Evolutionary conservation across 2,329 filamentous ascomycete species (phyloP).

Genomic region (Epichloe gansuensis): DNA sequence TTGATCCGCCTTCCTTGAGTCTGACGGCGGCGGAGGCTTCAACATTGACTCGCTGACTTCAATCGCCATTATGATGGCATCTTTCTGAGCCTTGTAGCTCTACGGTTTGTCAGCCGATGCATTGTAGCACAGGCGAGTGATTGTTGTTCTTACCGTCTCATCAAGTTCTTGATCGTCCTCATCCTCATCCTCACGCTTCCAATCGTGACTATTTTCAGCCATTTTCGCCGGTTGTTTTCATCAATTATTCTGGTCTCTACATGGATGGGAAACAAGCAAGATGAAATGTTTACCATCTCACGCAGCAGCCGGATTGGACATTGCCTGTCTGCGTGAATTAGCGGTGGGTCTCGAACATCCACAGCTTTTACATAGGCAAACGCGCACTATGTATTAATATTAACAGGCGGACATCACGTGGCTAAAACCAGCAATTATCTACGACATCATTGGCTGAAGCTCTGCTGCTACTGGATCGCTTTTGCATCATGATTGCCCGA

Average conservation of each 20-base stretch:
- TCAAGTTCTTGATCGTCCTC: slow-evolving; percentile 50
- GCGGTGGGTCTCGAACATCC: slow-evolving; percentile 6
- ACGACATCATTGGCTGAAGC: slow-evolving; percentile 15
- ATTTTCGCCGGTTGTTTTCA: slow-evolving; percentile 10
- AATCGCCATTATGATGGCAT: slow-evolving; percentile 96
- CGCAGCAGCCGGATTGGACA: no score
- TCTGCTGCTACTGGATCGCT: fast-evolving
- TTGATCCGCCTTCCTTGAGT: slow-evolving; percentile 63
- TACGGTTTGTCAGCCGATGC: slow-evolving; percentile 21
- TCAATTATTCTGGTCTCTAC: no score
- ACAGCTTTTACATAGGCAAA: slow-evolving; percentile 21
- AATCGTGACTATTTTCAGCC: slow-evolving; percentile 27
- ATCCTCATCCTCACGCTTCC: slow-evolving; percentile 46
- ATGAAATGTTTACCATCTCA: no score
- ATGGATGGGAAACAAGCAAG: no score
- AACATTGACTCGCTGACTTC: slow-evolving; percentile 87
- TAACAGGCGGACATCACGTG: slow-evolving; percentile 21
- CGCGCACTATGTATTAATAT: slow-evolving; percentile 10
- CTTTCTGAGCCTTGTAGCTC: slow-evolving; percentile 86
- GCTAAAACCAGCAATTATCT: slow-evolving; percentile 9
- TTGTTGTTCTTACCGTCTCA: slow-evolving; percentile 37
- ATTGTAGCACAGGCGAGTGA: neutral
- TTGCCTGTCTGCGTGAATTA: slow-evolving; percentile 1
- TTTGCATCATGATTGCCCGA: slow-evolving; percentile 7
- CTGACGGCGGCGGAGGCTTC: slow-evolving; percentile 45